Evolutionary conservation across 75 land plant genomes (phyloP).

Genomic region (Azolla pinnata): DNA sequence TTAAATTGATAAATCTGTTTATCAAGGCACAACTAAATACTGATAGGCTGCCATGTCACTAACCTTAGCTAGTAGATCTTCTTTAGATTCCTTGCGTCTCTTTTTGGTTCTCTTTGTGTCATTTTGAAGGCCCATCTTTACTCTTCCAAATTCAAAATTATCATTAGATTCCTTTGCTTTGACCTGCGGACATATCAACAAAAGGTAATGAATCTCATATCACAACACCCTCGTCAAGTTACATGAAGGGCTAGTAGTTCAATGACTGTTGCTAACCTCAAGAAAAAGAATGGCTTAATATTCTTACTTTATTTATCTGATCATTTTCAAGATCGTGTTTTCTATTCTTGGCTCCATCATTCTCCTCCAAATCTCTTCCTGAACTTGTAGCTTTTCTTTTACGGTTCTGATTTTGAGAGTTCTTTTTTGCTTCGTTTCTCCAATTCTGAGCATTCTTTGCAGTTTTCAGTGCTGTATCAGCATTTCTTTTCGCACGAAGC

Average conservation of each 20-base stretch:
- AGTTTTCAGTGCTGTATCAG: conserved; percentile 24
- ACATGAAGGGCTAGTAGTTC: background rate
- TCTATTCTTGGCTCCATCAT: background rate
- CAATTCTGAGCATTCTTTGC: conserved; percentile 22
- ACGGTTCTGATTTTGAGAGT: conserved; percentile 12
- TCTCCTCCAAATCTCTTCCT: background rate
- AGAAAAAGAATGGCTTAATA: background rate
- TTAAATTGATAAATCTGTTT: background rate
- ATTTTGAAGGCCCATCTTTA: conserved; percentile 27
- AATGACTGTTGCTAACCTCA: background rate
- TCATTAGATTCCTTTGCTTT: conserved; percentile 3
- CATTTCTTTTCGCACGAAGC: conserved; percentile 40
- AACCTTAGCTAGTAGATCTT: conserved; percentile 34
- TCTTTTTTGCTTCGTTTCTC: conserved; percentile 17
- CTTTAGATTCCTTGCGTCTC: conserved; percentile 32
- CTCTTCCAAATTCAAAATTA: conserved; percentile 35
- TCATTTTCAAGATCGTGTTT: background rate
- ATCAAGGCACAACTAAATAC: background rate
- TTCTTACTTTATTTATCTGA: background rate
- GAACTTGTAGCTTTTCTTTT: background rate
- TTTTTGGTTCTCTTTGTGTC: conserved; percentile 9
- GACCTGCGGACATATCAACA: background rate
- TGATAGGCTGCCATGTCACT: background rate
- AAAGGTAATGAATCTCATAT: background rate
- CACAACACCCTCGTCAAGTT: background rate